Evolutionary conservation across 345 rosid genomes (phyloP).

Genomic region (Eucalyptus cloeziana): DNA sequence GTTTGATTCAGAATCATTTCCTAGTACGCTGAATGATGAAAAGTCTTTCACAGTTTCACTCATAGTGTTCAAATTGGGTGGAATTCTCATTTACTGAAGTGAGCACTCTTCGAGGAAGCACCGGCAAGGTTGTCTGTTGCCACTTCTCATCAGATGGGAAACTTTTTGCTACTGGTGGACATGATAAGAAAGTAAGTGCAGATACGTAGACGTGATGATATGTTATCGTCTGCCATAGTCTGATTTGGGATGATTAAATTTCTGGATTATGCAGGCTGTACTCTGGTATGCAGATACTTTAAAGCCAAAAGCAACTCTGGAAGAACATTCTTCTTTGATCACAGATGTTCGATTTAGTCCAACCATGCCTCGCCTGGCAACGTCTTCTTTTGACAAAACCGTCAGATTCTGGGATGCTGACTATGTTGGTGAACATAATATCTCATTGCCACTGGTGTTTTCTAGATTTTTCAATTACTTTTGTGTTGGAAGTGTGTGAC

Average conservation of each 20-base stretch:
- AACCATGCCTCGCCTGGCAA: conserved; percentile 78
- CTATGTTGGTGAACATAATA: conserved; percentile 33
- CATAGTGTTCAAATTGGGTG: not conserved
- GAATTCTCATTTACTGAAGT: conserved; percentile 6
- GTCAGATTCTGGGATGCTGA: conserved; percentile 99
- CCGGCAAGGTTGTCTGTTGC: conserved; percentile 62
- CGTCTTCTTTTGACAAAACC: conserved; percentile 93
- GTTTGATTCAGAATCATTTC: not conserved
- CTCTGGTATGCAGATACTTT: conserved; percentile 67
- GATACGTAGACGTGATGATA: not conserved
- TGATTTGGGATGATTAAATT: not conserved
- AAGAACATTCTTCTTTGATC: conserved; percentile 68
- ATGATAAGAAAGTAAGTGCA: conserved; percentile 80
- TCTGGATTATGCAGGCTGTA: conserved; percentile 54
- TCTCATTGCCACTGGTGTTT: not conserved
- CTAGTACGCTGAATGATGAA: not conserved
- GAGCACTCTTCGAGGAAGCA: conserved; percentile 61
- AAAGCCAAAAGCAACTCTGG: conserved; percentile 64
- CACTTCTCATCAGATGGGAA: conserved; percentile 96
- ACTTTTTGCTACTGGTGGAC: conserved; percentile 93
- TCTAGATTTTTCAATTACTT: not conserved
- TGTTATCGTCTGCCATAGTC: not conserved
- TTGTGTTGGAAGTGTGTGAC: not conserved
- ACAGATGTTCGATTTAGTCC: conserved; percentile 94
- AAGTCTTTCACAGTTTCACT: not conserved